A percentile compares a stretch with the other conserved stretches of the same genome.
Conservation (phyloP, 768 basidiomycete genomes). For the Mycena epipterygia region DNA sequence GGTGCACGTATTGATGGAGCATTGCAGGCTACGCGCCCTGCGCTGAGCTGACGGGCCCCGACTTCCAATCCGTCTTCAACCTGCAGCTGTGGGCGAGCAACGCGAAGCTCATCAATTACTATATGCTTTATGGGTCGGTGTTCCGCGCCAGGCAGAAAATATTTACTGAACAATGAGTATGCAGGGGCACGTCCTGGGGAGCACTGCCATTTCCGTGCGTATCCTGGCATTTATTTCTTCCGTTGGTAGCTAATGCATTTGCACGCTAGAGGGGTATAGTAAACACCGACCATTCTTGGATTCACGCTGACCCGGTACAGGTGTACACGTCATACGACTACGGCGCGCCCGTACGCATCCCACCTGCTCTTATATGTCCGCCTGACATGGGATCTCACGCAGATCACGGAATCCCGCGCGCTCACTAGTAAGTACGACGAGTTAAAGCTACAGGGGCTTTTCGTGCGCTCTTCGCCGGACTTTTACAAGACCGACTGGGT, state of each 20-base stretch:
- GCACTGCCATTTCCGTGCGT: constrained; percentile 82
- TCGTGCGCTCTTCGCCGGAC: constrained; percentile 82
- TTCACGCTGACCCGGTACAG: neutral
- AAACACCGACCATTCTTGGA: neutral
- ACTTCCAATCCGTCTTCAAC: constrained; percentile 87
- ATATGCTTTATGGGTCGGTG: constrained; percentile 85
- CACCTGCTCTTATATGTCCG: neutral
- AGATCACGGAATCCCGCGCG: constrained; percentile 78
- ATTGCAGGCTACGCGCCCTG: constrained; percentile 73
- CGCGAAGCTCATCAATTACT: constrained; percentile 85
- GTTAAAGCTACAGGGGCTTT: constrained; percentile 82
- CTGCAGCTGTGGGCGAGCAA: constrained; percentile 84
- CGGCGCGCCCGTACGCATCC: constrained; percentile 65
- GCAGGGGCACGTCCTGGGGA: constrained; percentile 89
- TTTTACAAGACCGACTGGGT: constrained; percentile 87
- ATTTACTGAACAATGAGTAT: neutral
- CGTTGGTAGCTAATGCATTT: neutral
- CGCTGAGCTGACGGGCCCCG: constrained; percentile 74
- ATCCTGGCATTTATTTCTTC: neutral
- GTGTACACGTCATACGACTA: constrained; percentile 79
- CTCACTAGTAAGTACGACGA: constrained; percentile 81
- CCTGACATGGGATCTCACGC: neutral
- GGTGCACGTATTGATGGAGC: neutral
- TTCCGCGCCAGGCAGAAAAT: neutral
- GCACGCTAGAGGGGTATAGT: neutral